These are phyloP conservation scores for Botryosphaeria dothidea DNA, from an alignment of 2,329 filamentous ascomycete species.

Conservation along the genomic window DNA sequence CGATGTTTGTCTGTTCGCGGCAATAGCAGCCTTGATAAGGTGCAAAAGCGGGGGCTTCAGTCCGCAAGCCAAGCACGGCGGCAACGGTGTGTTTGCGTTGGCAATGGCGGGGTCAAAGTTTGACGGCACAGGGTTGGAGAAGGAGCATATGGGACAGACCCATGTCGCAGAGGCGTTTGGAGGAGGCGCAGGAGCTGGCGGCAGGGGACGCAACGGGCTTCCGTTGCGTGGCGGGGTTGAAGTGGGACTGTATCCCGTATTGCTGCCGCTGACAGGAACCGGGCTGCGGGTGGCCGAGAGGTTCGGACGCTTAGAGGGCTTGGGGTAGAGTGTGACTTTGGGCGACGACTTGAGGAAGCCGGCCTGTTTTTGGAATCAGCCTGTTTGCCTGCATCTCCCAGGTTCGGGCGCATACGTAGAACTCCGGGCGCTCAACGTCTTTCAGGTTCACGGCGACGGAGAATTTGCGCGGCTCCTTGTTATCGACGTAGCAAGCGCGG, in stretches of 20 bases:
- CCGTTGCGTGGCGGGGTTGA: conserved; percentile 36
- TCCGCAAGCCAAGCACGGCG: conserved; percentile 88
- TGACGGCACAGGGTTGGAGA: conserved; percentile 87
- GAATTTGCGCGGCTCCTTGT: conserved; percentile 78
- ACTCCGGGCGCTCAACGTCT: conserved; percentile 86
- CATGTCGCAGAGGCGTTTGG: conserved; percentile 63
- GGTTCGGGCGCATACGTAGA: conserved; percentile 63
- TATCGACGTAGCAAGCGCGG: conserved; percentile 92
- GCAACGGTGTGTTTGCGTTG: conserved; percentile 74
- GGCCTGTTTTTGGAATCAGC: conserved; percentile 53
- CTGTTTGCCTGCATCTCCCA: not conserved
- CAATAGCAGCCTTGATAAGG: conserved; percentile 83
- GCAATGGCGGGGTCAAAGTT: conserved; percentile 89
- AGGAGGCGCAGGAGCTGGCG: conserved; percentile 48
- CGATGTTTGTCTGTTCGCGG: conserved; percentile 57
- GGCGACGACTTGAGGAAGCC: conserved; percentile 93
- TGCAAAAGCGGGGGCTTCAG: conserved; percentile 86
- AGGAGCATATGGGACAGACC: conserved; percentile 95
- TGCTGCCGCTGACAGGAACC: conserved; percentile 33
- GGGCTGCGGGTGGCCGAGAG: conserved; percentile 42
- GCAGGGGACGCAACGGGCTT: conserved; percentile 37
- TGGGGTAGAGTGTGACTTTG: conserved; percentile 87
- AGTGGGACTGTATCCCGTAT: conserved; percentile 28
- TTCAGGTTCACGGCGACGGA: conserved; percentile 86
- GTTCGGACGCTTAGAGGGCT: conserved; percentile 66